A percentile compares a stretch with the other conserved stretches of the same genome.
These are phyloP conservation scores for Phytophthora cryptogea DNA, from an alignment of 352 stramenopile genomes.

Conservation along the genomic window DNA sequence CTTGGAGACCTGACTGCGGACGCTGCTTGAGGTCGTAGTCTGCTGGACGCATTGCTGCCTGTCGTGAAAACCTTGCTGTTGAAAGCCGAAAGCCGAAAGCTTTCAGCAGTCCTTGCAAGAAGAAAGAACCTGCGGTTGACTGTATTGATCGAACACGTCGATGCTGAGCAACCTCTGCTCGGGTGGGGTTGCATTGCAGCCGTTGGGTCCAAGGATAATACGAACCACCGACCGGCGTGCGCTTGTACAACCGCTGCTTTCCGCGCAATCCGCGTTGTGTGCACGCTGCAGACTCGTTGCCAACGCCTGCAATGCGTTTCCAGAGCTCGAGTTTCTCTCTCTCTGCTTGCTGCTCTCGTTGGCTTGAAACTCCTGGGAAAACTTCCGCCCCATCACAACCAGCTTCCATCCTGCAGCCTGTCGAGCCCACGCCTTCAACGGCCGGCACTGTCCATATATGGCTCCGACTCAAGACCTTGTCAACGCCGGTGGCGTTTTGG, in stretches of 20 bases:
- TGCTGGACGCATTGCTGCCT: not conserved
- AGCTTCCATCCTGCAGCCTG: conserved; percentile 7
- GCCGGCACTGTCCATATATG: conserved; percentile 18
- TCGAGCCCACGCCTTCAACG: conserved; percentile 14
- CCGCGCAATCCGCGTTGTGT: conserved; percentile 9
- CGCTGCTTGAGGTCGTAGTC: not conserved
- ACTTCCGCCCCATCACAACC: conserved; percentile 20
- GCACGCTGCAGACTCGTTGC: conserved; percentile 1
- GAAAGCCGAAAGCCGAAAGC: too few relatives aligned
- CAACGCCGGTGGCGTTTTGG: conserved; percentile 5
- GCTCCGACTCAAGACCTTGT: not conserved
- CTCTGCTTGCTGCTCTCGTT: not conserved
- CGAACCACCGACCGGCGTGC: conserved; percentile 11
- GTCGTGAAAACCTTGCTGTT: not conserved
- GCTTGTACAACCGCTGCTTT: conserved; percentile 27
- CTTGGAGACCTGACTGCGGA: too few relatives aligned
- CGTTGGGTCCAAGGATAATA: conserved; percentile 10
- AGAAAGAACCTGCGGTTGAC: not conserved
- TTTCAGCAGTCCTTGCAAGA: not conserved
- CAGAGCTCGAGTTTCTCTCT: conserved; percentile 8
- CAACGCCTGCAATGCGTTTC: conserved; percentile 19
- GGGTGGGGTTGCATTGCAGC: not conserved
- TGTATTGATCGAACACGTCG: not conserved
- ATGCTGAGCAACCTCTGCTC: not conserved
- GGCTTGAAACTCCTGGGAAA: conserved; percentile 31